phyloP scores from a whole-genome alignment of 2,329 filamentous ascomycete genomes.

The Pestalotiopsis sp. region DNA sequence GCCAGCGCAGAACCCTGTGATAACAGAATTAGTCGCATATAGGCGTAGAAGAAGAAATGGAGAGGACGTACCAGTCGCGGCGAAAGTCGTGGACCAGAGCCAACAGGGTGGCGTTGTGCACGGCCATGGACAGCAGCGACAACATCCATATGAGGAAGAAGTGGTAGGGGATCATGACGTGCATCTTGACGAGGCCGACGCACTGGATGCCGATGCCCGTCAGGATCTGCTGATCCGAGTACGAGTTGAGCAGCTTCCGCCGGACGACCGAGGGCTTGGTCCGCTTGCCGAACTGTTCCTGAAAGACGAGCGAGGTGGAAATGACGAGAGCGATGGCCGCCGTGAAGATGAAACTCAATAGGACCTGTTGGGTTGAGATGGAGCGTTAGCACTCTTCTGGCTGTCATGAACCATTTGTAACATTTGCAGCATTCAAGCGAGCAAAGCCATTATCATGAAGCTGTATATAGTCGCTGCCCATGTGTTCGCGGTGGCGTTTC shows the following conservation, averaged over 20 bases:
- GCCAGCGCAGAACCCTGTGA: slow-evolving; percentile 58
- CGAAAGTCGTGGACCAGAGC: slow-evolving; percentile 68
- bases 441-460: too few relatives aligned
- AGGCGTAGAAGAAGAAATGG: background rate
- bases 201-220: slow-evolving; percentile 70
- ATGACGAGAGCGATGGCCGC: slow-evolving; percentile 59
- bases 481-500: too few relatives aligned
- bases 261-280: slow-evolving; percentile 53
- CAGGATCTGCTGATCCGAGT: slow-evolving; percentile 70
- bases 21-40: background rate
- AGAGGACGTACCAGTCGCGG: slow-evolving; percentile 53
- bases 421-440: too few relatives aligned
- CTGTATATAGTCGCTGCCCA: too few relatives aligned
- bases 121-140: slow-evolving; percentile 64
- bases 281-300: slow-evolving; percentile 41
- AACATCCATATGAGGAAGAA: slow-evolving; percentile 75
- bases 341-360: slow-evolving; percentile 69
- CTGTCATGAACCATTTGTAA: too few relatives aligned
- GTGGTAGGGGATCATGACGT: slow-evolving; percentile 65
- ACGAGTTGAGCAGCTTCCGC: slow-evolving; percentile 66
- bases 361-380: slow-evolving; percentile 41
- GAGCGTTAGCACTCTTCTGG: too few relatives aligned
- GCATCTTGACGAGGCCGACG: slow-evolving; percentile 62
- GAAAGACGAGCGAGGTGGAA: slow-evolving; percentile 57
- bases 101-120: slow-evolving; percentile 67